These are phyloP conservation scores for Purpureocillium takamizusanense DNA, from an alignment of 2,329 filamentous ascomycete genomes.

Conservation along the genomic window DNA sequence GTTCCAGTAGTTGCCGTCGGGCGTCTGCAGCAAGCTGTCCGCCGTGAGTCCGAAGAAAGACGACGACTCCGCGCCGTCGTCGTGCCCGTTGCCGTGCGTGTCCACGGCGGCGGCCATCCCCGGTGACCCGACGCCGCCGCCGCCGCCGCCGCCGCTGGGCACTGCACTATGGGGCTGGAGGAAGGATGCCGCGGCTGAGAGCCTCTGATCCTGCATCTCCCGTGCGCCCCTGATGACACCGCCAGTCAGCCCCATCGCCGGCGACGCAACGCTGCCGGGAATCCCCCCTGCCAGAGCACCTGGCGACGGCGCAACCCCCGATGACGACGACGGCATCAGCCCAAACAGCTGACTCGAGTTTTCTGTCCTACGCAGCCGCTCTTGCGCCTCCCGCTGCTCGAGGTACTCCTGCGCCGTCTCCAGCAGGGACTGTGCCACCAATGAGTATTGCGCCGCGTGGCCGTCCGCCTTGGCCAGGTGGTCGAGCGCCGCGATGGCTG, in stretches of 20 bases:
- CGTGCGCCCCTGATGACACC: no score
- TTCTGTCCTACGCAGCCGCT: conserved; percentile 37
- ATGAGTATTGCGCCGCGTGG: conserved; percentile 42
- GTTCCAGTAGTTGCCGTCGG: conserved; percentile 30
- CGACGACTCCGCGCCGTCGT: conserved; percentile 27
- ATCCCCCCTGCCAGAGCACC: not conserved
- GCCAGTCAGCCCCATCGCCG: no score
- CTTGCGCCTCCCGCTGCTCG: conserved; percentile 36
- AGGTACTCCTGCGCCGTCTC: conserved; percentile 35
- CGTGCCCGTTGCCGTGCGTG: conserved; percentile 18
- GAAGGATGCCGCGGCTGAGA: no score
- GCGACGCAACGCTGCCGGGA: not conserved
- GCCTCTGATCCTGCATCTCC: no score
- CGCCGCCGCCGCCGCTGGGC: no score
- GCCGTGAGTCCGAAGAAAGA: conserved; percentile 26
- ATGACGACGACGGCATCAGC: conserved; percentile 24
- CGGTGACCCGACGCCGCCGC: conserved; percentile 8
- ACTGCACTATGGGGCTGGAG: no score
- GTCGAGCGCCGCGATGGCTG: conserved; percentile 37
- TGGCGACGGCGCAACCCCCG: not conserved
- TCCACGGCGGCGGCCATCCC: conserved; percentile 6
- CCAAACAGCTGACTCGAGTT: conserved; percentile 44
- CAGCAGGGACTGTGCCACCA: conserved; percentile 42
- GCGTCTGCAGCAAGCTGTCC: conserved; percentile 29
- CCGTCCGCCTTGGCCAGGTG: conserved; percentile 39